Percentiles rank a stretch among this genome's conserved stretches.
Evolutionary conservation across 495 filamentous ascomycete species (phyloP).

Genomic region (Penicillium mononematosum): DNA sequence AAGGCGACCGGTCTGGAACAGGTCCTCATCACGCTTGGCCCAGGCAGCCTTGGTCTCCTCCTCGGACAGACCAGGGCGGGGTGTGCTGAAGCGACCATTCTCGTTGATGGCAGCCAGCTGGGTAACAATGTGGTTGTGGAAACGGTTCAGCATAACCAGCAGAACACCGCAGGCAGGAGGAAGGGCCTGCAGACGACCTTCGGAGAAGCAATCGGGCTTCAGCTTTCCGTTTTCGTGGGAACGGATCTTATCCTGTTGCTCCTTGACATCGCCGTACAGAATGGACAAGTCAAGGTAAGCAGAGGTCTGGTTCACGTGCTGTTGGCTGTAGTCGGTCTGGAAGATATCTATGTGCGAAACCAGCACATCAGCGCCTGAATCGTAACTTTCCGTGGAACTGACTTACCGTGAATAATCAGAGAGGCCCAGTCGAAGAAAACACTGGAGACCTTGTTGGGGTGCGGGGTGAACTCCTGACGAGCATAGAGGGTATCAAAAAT

Average conservation of each 20-base stretch:
- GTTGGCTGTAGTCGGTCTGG: slow-evolving; percentile 55
- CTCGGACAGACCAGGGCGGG: slow-evolving; percentile 43
- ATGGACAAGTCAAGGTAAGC: slow-evolving; percentile 59
- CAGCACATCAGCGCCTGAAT: slow-evolving; percentile 7
- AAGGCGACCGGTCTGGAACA: slow-evolving; percentile 79
- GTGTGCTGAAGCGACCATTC: slow-evolving; percentile 65
- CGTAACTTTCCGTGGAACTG: too few species aligned
- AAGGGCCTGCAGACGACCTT: slow-evolving; percentile 54
- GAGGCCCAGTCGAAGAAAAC: slow-evolving; percentile 61
- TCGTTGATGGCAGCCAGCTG: slow-evolving; percentile 71
- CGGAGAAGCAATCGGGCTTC: slow-evolving; percentile 59
- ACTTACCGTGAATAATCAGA: slow-evolving; percentile 53
- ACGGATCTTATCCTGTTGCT: slow-evolving; percentile 56
- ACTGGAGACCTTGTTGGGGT: slow-evolving; percentile 58
- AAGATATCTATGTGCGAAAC: slow-evolving; percentile 47
- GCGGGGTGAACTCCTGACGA: slow-evolving; percentile 51
- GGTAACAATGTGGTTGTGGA: slow-evolving; percentile 78
- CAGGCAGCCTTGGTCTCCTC: slow-evolving; percentile 57
- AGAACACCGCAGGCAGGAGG: slow-evolving; percentile 57
- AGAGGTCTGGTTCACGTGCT: slow-evolving; percentile 55
- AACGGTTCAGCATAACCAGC: slow-evolving; percentile 59
- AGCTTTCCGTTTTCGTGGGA: slow-evolving; percentile 57
- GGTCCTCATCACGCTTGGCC: slow-evolving; percentile 74
- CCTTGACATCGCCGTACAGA: slow-evolving; percentile 56
- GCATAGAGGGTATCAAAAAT: slow-evolving; percentile 56